Base-by-base conservation (phyloP, 2,329 filamentous ascomycete species). In the Neopestalotiopsis sp. region DNA sequence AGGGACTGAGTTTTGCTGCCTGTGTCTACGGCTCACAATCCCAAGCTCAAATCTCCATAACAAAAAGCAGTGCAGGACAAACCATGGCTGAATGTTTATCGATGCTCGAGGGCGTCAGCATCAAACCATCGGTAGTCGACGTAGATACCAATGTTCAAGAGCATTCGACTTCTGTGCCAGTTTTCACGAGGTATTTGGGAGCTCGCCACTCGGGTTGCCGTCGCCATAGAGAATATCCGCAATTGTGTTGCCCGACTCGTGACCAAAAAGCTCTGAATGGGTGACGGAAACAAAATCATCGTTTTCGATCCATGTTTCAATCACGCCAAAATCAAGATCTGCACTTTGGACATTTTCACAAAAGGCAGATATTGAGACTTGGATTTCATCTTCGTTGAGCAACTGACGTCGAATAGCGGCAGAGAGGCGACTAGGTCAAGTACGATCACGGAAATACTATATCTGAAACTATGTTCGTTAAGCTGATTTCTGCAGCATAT, bases 231-330 rank as follows among this genome's bases (percentile, higher is more conserved):
- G 83, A 17, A 91, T 81, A 72, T 91, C 88, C 2, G 85, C 85
- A 63, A 91, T 85, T 1, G 87, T 81, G 69, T 89, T 88, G 17
- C 89, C 89, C 20, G 85, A 86, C 74, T 91, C 86, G 73, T 91
- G 86, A 5, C 90, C 89, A 0, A 89, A 88, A 28, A 90, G 80
- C 72, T 87, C 86, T 42, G 87, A 88, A 76, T 85, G 90, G 4
- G 91, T 74, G 40, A 91, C 86, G 17, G 88, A 89, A 5, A 87
- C 89, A 30, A 91, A 84, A 75, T 91, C 91, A 4, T 83, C 81
- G 74, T 88, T 83, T 17, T 87, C 78, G 69, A 86, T 84, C 79
- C 84, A 90, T 1, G 87, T 81, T 68, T 87, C 83, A 40, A 92
- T 79, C 9, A 91, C 79, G 34, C 91, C 86, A 2, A 89, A 83